phyloP scores from a whole-genome alignment of 202 grass and related monocot genomes.

The Dendrocalamus latiflorus region DNA sequence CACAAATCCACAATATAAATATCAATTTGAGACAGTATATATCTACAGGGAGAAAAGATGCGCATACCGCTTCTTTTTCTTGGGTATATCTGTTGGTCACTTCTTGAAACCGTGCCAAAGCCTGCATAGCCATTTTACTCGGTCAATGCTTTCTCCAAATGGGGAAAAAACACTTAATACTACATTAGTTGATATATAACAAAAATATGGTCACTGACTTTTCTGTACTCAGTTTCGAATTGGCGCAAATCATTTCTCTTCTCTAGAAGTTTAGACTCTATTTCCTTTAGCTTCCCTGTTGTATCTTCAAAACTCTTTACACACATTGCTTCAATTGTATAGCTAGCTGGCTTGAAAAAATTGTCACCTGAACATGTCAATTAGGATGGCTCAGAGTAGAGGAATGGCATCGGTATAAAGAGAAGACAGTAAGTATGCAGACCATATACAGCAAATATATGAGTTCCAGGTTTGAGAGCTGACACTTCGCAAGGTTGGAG shows the following conservation, averaged over 20 bases:
- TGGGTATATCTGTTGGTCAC: conserved; percentile 85
- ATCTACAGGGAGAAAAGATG: neutral
- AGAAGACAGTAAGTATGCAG: conserved; percentile 15
- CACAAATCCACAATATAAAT: neutral
- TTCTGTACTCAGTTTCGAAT: conserved; percentile 94
- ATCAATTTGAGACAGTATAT: neutral
- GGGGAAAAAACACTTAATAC: neutral
- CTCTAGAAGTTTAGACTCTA: conserved; percentile 80
- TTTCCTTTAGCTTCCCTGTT: conserved; percentile 83
- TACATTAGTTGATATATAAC: neutral
- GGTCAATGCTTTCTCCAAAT: conserved; percentile 20
- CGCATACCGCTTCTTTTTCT: conserved; percentile 83
- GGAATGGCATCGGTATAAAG: conserved; percentile 21
- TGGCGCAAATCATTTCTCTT: conserved; percentile 94
- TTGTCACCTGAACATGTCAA: conserved; percentile 72
- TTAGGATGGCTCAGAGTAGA: conserved; percentile 36
- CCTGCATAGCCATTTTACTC: conserved; percentile 48
- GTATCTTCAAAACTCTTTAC: conserved; percentile 81
- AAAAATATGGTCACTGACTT: conserved; percentile 46
- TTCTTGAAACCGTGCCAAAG: conserved; percentile 94
- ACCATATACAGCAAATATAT: conserved; percentile 99
- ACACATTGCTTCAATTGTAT: conserved; percentile 91
- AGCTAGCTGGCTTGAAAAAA: conserved; percentile 95
- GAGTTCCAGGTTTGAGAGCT: conserved; percentile 82
- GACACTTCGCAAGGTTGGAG: conserved; percentile 97